Conservation (phyloP, 2,329 filamentous ascomycete species). For the Pseudovirgaria hyperparasitica region DNA sequence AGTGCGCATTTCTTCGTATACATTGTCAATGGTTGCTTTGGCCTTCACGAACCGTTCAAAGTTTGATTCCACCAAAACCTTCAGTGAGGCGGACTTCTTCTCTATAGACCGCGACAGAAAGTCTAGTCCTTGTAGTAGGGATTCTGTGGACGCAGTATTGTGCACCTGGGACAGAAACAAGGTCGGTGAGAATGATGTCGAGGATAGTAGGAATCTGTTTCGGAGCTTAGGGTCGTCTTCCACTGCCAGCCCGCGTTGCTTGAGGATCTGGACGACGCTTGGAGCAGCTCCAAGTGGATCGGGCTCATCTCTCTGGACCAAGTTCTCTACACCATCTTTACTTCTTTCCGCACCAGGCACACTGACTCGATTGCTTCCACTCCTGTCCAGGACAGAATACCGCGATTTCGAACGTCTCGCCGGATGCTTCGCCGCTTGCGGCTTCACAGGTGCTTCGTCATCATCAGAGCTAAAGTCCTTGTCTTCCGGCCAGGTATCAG, state of each 20-base stretch:
- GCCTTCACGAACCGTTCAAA: slow-evolving; percentile 97
- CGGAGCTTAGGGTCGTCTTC: slow-evolving; percentile 72
- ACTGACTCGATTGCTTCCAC: slow-evolving; percentile 55
- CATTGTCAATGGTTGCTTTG: slow-evolving; percentile 96
- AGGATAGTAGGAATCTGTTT: slow-evolving; percentile 89
- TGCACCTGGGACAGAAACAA: slow-evolving; percentile 90
- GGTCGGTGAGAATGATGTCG: slow-evolving; percentile 85
- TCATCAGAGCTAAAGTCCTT: slow-evolving; percentile 55
- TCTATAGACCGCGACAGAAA: slow-evolving; percentile 85
- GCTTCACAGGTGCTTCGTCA: slow-evolving; percentile 12
- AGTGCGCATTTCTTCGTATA: slow-evolving; percentile 87
- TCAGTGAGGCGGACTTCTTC: slow-evolving; percentile 92
- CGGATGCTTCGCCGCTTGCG: slow-evolving; percentile 9
- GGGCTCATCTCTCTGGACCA: slow-evolving; percentile 82
- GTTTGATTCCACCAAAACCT: slow-evolving; percentile 92
- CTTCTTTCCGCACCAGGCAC: slow-evolving; percentile 56
- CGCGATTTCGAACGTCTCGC: slow-evolving; percentile 55
- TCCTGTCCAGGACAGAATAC: slow-evolving; percentile 73
- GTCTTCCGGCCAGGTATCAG: slow-evolving; percentile 75
- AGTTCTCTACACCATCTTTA: slow-evolving; percentile 55
- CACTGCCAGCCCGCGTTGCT: slow-evolving; percentile 62
- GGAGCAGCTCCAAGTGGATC: slow-evolving; percentile 82
- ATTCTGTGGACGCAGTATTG: slow-evolving; percentile 68
- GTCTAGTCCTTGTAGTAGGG: slow-evolving; percentile 69
- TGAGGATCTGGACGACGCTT: slow-evolving; percentile 72